A percentile compares a stretch with the other conserved stretches of the same genome.
These are phyloP conservation scores for Saccharomyces hybrid DNA, from an alignment of 1,139 yeast species.

Conservation along the genomic window DNA sequence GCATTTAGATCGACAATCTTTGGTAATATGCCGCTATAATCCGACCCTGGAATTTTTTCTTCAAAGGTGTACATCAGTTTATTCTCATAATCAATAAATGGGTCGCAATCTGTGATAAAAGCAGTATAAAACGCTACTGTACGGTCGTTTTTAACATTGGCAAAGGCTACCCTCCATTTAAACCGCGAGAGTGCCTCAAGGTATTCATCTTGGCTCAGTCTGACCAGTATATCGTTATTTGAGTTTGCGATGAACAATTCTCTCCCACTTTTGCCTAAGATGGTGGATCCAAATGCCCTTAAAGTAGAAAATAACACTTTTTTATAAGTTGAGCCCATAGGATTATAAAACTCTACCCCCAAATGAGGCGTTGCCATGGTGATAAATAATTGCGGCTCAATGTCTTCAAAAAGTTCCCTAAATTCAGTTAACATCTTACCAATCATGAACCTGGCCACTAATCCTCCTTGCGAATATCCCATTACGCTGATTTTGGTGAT, in stretches of 20 bases:
- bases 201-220: slow-evolving; percentile 47
- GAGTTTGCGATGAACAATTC: slow-evolving; percentile 55
- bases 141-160: slow-evolving; percentile 72
- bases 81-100: slow-evolving; percentile 36
- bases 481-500: slow-evolving; percentile 39
- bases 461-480: slow-evolving; percentile 51
- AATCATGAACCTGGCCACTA: slow-evolving; percentile 56
- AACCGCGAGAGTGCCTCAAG: slow-evolving; percentile 50
- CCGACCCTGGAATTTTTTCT: slow-evolving; percentile 22
- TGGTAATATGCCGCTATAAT: slow-evolving; percentile 31
- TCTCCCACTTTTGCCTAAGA: slow-evolving; percentile 67
- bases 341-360: slow-evolving; percentile 48
- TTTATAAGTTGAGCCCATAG: slow-evolving; percentile 14
- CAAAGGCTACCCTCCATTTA: slow-evolving; percentile 49
- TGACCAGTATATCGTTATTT: slow-evolving; percentile 38
- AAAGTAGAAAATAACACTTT: slow-evolving; percentile 40
- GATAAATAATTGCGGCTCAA: slow-evolving; percentile 59
- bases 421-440: slow-evolving; percentile 39
- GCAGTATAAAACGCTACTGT: slow-evolving; percentile 52
- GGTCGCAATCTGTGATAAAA: slow-evolving; percentile 40
- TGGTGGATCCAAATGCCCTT: slow-evolving; percentile 51
- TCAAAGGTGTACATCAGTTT: slow-evolving; percentile 28
- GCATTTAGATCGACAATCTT: slow-evolving; percentile 46
- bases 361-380: slow-evolving; percentile 92
- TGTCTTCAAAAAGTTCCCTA: slow-evolving; percentile 45